Evolutionary conservation across 225 moss, liverwort and hornwort species (phyloP), one percentile per base, ranked within the genome.

Genomic region (Ulota crispa): DNA sequence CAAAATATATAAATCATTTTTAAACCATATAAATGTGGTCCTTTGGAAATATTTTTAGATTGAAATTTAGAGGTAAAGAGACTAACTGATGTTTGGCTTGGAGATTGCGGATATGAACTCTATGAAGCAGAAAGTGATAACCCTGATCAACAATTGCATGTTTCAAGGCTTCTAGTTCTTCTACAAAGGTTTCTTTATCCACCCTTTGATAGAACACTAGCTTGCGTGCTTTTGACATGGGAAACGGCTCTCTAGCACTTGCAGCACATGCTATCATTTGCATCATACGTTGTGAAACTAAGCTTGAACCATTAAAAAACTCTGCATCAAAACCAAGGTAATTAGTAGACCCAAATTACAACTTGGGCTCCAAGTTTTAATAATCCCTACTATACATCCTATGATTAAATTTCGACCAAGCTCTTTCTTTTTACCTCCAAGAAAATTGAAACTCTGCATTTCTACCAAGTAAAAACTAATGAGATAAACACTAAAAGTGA

Each of bases 41-140:
- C 24, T 2, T 2, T 23, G n/a, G 2, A 3, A 4, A 13, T 15
- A 19, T 8, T 34, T 77, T 53, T 30, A 23, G 10, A 16, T 0
- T 8, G 0, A 39, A 41, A 24, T 70, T 76, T 11, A 62, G 14
- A 43, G 3, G 53, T 76, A 31, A 20, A 43, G 26, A 13, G 4
- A 63, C 20, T 53, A 8, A 84, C 62, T 62, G 5, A 53, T 75
- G 62, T 24, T 80, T 19, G 10, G 28, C 15, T 62, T 1, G 21
- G 74, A 84, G 68, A 36, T 23, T 67, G 50, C 5, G 3, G 26
- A 84, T 5, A 43, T 84, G 80, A 43, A 84, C 43, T 15, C 4
- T 75, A 0, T 75, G 80, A 53, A 84, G 84, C 2, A 53, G 7
- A 32, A 84, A 70, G 75, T 80, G 80, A 63, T 84, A 84, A 70